Percentiles rank a stretch among this genome's conserved stretches.
Conservation (phyloP, 2,329 filamentous ascomycete species). For the Pestalotiopsis sp. region DNA sequence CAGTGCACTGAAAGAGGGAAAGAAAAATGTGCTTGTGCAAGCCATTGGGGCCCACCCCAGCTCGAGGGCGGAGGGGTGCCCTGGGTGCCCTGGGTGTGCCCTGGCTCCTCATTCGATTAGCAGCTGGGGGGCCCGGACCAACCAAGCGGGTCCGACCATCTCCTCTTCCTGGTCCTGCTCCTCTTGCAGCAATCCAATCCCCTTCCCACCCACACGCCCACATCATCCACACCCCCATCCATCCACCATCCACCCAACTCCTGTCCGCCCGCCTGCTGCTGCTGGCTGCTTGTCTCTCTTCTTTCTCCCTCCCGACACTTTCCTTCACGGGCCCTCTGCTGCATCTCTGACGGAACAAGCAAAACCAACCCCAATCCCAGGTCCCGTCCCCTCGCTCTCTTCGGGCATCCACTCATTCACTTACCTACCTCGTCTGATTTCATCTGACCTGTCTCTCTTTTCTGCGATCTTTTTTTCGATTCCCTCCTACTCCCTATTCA, state of each 20-base stretch:
- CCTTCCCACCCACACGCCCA: neutral
- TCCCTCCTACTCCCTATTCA: slow-evolving; percentile 10
- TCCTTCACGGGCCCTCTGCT: slow-evolving; percentile 6
- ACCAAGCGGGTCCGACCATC: neutral
- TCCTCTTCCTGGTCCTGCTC: neutral
- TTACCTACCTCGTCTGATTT: slow-evolving; percentile 19
- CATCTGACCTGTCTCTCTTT: slow-evolving; percentile 18
- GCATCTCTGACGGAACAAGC: slow-evolving; percentile 5
- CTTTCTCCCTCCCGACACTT: slow-evolving; percentile 1
- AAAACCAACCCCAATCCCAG: slow-evolving; percentile 16
- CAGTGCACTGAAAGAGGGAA: neutral
- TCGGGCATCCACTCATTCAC: slow-evolving; percentile 19
- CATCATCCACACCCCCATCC: neutral
- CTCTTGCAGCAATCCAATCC: slow-evolving; percentile 3
- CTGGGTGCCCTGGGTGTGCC: neutral
- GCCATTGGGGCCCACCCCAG: neutral
- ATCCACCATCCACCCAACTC: slow-evolving; percentile 5
- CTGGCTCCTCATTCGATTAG: slow-evolving; percentile 7
- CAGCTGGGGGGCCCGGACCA: slow-evolving; percentile 1
- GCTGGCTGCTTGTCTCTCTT: neutral
- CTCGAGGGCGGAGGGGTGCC: neutral
- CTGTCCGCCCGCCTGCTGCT: slow-evolving; percentile 7
- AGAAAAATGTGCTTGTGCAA: neutral
- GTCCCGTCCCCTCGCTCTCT: slow-evolving; percentile 7
- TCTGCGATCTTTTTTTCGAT: slow-evolving; percentile 14